A percentile compares a stretch with the other conserved stretches of the same genome.
Evolutionary conservation across 257 asterid genomes (phyloP).

Genomic region (Coffea eugenioides): DNA sequence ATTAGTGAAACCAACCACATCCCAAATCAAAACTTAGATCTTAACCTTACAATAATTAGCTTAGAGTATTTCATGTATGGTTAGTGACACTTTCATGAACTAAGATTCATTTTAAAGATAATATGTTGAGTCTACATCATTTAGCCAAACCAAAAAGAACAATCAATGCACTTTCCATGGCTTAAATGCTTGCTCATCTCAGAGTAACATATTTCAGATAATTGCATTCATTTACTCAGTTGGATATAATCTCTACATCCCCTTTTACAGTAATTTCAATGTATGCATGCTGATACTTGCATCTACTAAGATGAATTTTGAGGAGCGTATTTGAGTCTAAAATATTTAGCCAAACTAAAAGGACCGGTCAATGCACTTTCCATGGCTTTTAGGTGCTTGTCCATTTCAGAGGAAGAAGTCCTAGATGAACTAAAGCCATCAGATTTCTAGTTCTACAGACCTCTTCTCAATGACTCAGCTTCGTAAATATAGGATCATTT

Average conservation of each 20-base stretch:
- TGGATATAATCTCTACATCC: background rate
- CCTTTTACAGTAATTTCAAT: background rate
- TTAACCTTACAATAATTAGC: background rate
- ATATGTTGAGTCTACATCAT: too few relatives aligned
- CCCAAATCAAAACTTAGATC: background rate
- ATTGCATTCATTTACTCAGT: background rate
- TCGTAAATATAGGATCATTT: background rate
- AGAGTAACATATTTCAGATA: too few relatives aligned
- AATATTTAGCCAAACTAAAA: background rate
- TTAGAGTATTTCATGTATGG: too few relatives aligned
- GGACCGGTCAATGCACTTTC: background rate
- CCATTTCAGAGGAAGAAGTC: background rate
- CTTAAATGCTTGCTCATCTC: too few relatives aligned
- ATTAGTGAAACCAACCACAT: background rate
- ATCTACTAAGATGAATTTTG: background rate
- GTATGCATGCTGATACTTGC: background rate
- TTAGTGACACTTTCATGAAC: background rate
- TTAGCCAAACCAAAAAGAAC: too few relatives aligned
- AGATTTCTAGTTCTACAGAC: background rate
- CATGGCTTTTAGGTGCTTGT: background rate
- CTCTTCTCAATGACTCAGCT: background rate
- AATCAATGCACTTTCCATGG: too few relatives aligned
- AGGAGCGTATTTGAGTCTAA: background rate
- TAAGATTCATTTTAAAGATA: too few relatives aligned
- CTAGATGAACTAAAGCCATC: background rate